Evolutionary conservation across 2,329 filamentous ascomycete genomes (phyloP), one percentile per base, ranked within the genome.

Genomic region (Epicoccum nigrum): DNA sequence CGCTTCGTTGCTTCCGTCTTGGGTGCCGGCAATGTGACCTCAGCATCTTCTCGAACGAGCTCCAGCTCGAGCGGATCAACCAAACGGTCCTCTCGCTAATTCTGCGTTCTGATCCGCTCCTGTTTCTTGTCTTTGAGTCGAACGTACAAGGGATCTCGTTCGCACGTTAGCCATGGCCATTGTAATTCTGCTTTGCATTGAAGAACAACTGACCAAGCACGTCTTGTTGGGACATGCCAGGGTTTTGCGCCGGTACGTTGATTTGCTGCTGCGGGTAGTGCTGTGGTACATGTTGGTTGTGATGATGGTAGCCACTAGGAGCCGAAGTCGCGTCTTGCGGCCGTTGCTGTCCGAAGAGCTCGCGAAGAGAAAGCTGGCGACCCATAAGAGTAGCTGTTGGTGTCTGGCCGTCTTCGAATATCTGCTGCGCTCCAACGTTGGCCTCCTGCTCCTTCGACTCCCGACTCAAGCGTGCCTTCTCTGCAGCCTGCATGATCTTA

Each of bases 401-500:
- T 6, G 55, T 65, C 7, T 76, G 57, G 25, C 62, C 62, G 32
- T 71, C 63, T 19, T 74, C 56, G 9, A 69, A 69, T 11, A 51
- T 46, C 11, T 47, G 43, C 7, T 51, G 52, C 21, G 47, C 45
- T 7, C 61, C 59, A 23, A 62, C 56, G 38, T 54, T 77, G 16
- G 41, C 43, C 11, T 44, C 45, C 25, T 55, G 27, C 44, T 65
- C 64, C n/a, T 46, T 76, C 4, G 37, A 28, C 44, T 76, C 77
- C 49, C 79, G 69, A 57, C 79, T 82, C 40, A 75, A 66, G 19
- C 78, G 77, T 1, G 81, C 82, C 64, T 77, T 76, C 20, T 75
- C 70, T 4, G 83, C 83, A 56, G 82, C 81, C 34, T 82, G 79
- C 51, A 77, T 74, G 54, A 87, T 84, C 50, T 81, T 75, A 47